Evolutionary conservation across 106 monocot species (phyloP), one percentile per base, ranked within the genome.

Genomic region (Dioscorea zingiberensis): DNA sequence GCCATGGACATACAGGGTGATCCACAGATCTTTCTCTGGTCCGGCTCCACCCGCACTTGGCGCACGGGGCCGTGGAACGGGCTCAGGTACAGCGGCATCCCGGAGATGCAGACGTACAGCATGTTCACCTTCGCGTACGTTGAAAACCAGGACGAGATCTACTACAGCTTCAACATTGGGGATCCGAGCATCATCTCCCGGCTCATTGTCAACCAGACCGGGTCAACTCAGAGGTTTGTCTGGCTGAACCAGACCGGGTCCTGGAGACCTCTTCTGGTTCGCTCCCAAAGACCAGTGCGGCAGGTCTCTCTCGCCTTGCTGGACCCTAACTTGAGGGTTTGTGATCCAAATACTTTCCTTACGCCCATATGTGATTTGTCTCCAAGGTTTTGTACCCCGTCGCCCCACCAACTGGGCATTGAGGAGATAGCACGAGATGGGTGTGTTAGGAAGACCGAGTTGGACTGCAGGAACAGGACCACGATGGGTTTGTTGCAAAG

Each of bases 51-150:
- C 11, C 29, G 46, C 16, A 16, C 12, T 53, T 77, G 27, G 23
- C 70, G 77, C 4, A 18, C 44, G 1, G 79, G 79, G 19, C 79
- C 79, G 7, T 79, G 79, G 79, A 49, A 74, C 55, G 74, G 79
- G 23, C 30, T 69, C 27, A 28, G 64, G 47, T 74, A 69, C 63
- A 69, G 32, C 28, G 79, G 79, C 28, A 27, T 74, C 57, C 79
- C 73, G 13, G 58, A 58, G 51, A 79, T 69, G 74, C 15, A 0
- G 5, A 44, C 73, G 3, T 63, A 68, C 54, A 51, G 21, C 57
- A 7, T 55, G 58, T 74, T 69, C 63, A 26, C 10, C 38, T 68
- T 29, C 30, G 29, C 4, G 21, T 63, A 64, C 15, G 63, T 74
- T 13, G 21, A 54, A 13, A 59, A 69, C 55, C 13, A 21, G 15